phyloP scores from a whole-genome alignment of 192 early-diverging fungal genomes.

The Oehlia diaphana region DNA sequence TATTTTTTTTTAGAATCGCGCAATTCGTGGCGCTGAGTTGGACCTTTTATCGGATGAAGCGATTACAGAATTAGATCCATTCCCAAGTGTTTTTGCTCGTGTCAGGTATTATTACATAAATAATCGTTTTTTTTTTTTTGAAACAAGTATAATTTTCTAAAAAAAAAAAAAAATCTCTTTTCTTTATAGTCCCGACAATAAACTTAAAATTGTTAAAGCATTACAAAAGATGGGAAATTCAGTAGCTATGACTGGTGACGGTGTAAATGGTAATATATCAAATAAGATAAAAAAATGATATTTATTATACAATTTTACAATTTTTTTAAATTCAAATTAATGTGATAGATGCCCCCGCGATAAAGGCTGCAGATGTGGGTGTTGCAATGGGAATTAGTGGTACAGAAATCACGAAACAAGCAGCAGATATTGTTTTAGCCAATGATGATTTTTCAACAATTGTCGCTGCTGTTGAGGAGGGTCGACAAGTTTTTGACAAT shows the following conservation, averaged over 20 bases:
- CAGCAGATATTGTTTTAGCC: constrained; percentile 92
- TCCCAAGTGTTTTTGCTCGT: constrained; percentile 97
- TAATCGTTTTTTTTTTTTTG: neutral
- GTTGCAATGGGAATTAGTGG: constrained; percentile 97
- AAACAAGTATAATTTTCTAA: neutral
- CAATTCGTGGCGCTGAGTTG: constrained; percentile 87
- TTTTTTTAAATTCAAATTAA: neutral
- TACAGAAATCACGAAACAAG: constrained; percentile 98
- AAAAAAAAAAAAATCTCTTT: neutral
- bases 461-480: constrained; percentile 90
- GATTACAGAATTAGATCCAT: constrained; percentile 74
- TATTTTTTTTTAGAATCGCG: constrained; percentile 52
- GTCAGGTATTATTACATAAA: constrained; percentile 50
- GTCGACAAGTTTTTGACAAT: constrained; percentile 95
- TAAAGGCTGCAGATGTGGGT: constrained; percentile 95
- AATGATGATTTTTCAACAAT: constrained; percentile 98
- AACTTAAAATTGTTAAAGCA: constrained; percentile 92
- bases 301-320: no score
- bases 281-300: neutral
- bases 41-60: constrained; percentile 90
- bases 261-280: constrained; percentile 68
- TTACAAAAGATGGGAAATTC: constrained; percentile 75
- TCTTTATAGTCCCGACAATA: constrained; percentile 81
- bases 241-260: constrained; percentile 96
- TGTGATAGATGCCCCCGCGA: constrained; percentile 82